These are phyloP conservation scores for Flaveria trinervia DNA, from an alignment of 129 eudicot genomes.

Conservation along the genomic window DNA sequence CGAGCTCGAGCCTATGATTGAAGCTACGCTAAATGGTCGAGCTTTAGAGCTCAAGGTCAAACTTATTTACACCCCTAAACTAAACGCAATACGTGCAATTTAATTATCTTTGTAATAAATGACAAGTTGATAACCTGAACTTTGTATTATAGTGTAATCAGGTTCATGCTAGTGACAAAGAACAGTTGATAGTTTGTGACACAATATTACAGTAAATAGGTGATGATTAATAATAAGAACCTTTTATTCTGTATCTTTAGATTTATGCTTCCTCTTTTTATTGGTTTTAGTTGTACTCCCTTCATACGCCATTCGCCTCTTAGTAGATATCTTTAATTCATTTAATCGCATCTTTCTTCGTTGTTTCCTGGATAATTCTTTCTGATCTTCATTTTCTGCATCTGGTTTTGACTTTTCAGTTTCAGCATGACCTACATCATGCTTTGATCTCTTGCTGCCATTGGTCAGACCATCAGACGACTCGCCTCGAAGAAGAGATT, in stretches of 20 bases:
- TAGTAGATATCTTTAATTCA: conserved; percentile 43
- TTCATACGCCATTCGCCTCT: conserved; percentile 73
- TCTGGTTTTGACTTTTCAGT: conserved; percentile 30
- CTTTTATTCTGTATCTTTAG: conserved; percentile 27
- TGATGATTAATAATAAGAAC: conserved; percentile 17
- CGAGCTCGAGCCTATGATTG: neutral
- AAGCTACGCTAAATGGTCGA: too few species aligned
- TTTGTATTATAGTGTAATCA: neutral
- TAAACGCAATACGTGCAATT: neutral
- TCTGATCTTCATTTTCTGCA: conserved; percentile 36
- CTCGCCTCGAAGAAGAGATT: conserved; percentile 41
- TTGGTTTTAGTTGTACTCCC: conserved; percentile 46
- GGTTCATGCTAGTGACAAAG: neutral
- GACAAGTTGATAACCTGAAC: neutral
- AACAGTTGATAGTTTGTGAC: neutral
- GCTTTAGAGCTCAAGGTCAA: too few species aligned
- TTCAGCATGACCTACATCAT: conserved; percentile 25
- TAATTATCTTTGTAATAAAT: neutral
- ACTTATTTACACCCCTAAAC: too few species aligned
- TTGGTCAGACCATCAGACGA: conserved; percentile 12
- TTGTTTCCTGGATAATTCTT: conserved; percentile 44
- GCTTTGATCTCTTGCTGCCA: conserved; percentile 21
- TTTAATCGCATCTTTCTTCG: conserved; percentile 50
- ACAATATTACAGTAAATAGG: neutral
- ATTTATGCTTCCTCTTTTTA: conserved; percentile 50